phyloP scores from a whole-genome alignment of 495 filamentous ascomycete genomes.

The Hypoxylon fuscum region DNA sequence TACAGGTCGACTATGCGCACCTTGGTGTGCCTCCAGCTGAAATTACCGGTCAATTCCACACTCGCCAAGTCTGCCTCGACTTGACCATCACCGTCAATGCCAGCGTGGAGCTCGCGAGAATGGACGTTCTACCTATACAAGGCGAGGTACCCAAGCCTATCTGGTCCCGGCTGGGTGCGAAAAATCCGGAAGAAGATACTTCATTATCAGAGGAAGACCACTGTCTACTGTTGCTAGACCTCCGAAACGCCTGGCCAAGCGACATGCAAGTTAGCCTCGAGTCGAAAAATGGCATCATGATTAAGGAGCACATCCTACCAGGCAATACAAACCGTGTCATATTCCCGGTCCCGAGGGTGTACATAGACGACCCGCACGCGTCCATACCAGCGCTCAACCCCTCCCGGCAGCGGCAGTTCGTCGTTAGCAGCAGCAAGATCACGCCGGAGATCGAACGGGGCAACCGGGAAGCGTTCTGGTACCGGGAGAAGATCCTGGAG shows the following conservation, averaged over 20 bases:
- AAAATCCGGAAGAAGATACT: slow-evolving; percentile 34
- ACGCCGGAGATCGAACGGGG: slow-evolving; percentile 81
- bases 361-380: slow-evolving; percentile 77
- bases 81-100: slow-evolving; percentile 92
- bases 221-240: slow-evolving; percentile 82
- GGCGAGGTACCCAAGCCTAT: slow-evolving; percentile 59
- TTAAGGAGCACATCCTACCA: slow-evolving; percentile 71
- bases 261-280: slow-evolving; percentile 70
- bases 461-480: slow-evolving; percentile 90
- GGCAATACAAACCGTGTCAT: slow-evolving; percentile 81
- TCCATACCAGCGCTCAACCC: slow-evolving; percentile 84
- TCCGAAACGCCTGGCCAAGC: slow-evolving; percentile 88
- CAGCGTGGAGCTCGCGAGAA: slow-evolving; percentile 78
- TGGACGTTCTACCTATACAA: slow-evolving; percentile 79
- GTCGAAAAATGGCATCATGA: slow-evolving; percentile 44
- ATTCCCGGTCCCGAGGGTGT: slow-evolving; percentile 77
- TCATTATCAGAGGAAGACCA: slow-evolving; percentile 63
- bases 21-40: slow-evolving; percentile 71
- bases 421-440: slow-evolving; percentile 81
- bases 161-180: slow-evolving; percentile 48
- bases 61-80: slow-evolving; percentile 81
- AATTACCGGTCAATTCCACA: slow-evolving; percentile 79
- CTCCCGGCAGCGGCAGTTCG: slow-evolving; percentile 81
- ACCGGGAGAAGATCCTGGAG: slow-evolving; percentile 83
- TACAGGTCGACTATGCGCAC: slow-evolving; percentile 85